Conservation (phyloP, 2,329 filamentous ascomycete genomes). For the Trematosphaeria pertusa region DNA sequence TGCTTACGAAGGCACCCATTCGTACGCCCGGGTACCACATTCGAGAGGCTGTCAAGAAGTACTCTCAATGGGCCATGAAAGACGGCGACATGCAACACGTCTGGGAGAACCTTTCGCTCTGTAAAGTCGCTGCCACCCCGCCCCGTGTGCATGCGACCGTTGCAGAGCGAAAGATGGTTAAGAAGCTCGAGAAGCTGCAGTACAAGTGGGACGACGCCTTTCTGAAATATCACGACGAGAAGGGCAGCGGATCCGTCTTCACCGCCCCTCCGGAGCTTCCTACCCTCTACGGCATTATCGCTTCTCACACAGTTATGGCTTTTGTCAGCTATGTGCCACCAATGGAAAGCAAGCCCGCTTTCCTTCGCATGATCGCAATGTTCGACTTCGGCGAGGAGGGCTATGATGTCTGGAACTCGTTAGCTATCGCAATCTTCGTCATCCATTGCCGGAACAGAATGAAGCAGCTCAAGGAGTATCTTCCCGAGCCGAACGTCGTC, state of each 20-base stretch:
- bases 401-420: constrained; percentile 67
- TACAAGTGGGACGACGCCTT: constrained; percentile 51
- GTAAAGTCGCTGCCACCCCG: constrained; percentile 54
- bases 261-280: constrained; percentile 45
- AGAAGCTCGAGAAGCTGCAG: constrained; percentile 53
- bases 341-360: constrained; percentile 24
- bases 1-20: constrained; percentile 45
- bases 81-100: constrained; percentile 54
- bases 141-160: constrained; percentile 46
- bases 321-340: constrained; percentile 59
- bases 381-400: constrained; percentile 61
- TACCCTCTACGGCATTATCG: constrained; percentile 62
- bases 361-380: constrained; percentile 55
- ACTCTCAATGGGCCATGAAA: constrained; percentile 61
- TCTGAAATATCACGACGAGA: constrained; percentile 21
- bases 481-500: constrained; percentile 26
- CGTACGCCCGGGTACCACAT: constrained; percentile 50
- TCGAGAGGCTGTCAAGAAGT: constrained; percentile 52
- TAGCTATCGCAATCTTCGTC: constrained; percentile 63
- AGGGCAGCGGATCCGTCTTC: constrained; percentile 8
- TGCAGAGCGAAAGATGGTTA: constrained; percentile 53
- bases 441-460: constrained; percentile 61
- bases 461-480: constrained; percentile 51
- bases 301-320: constrained; percentile 60
- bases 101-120: constrained; percentile 51